A percentile compares a stretch with the other conserved stretches of the same genome.
Conservation (phyloP, 768 basidiomycete species). For the Calocybe gangraenosa region DNA sequence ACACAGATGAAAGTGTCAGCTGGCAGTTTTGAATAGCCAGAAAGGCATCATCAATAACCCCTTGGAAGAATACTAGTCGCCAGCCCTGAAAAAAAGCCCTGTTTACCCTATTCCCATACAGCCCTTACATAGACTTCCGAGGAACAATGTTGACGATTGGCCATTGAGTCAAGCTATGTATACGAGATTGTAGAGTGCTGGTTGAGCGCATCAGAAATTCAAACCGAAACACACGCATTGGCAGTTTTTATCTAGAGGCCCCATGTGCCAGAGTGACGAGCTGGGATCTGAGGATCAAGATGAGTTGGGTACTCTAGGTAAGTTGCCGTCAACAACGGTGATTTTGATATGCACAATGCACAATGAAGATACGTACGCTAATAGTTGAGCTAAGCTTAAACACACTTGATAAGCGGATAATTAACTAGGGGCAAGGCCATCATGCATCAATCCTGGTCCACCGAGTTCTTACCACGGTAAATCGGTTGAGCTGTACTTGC, state of each 20-base stretch:
- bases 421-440: no score
- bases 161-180: background rate
- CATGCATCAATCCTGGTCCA: no score
- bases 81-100: slow-evolving; percentile 1
- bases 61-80: background rate
- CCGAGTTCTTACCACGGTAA: no score
- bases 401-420: no score
- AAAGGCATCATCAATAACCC: background rate
- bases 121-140: slow-evolving; percentile 2
- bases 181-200: no score
- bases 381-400: no score
- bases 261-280: slow-evolving; percentile 1
- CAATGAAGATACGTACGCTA: no score
- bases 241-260: background rate
- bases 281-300: background rate
- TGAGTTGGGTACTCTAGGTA: background rate
- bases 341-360: no score
- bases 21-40: background rate
- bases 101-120: no score
- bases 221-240: slow-evolving; percentile 4
- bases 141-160: slow-evolving; percentile 5
- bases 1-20: background rate
- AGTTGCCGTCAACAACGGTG: slow-evolving; percentile 3
- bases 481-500: no score
- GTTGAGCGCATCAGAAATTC: slow-evolving; percentile 5